Evolutionary conservation across 2,329 filamentous ascomycete genomes (phyloP), one percentile per base, ranked within the genome.

Genomic region (Ramularia endophylla): DNA sequence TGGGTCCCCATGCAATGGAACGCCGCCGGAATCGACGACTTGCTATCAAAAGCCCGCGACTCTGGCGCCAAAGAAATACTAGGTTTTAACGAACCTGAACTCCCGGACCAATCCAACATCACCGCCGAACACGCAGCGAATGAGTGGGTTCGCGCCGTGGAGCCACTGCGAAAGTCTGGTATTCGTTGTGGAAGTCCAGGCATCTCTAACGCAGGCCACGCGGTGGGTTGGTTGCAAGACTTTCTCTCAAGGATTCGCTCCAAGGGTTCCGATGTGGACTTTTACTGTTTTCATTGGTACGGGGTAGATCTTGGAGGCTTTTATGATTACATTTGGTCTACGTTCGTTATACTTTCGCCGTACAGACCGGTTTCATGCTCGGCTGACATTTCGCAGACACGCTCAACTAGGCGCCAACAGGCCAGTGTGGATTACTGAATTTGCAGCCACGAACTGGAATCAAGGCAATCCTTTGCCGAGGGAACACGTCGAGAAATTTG

Each of bases 1-100:
- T 62, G 57, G 38, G 36, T 55, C 9, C 57, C 58, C 15, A 62
- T 62, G 59, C 56, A 59, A 49, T 62, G 59, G 59, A 61, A 62
- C 41, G 37, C 52, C 41, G 46, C 52, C 35, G 36, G 40, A 41
- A 57, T 60, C 32, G 46, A 54, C 33, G 36, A 53, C n/a, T 47
- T 62, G 3, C 34, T 42, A 4, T 13, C 19, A 8, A 59, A 61
- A 40, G 27, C 46, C 31, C 19, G 41, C 13, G 17, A 35, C 13
- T 30, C 45, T 11, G 46, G 47, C 8, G 40, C 41, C 8, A 28
- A 16, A 2, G 18, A 41, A 3, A 13, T 58, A 16, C 41, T 62
- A 6, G 54, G 38, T 8, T 62, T 57, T 50, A 62, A 62, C 35
- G 59, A 62, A 36, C 59, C 59, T 15, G 59, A 61, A 38, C 22